These are phyloP conservation scores for Chlorella vulgaris DNA, from an alignment of 139 green algal genomes.

Conservation along the genomic window DNA sequence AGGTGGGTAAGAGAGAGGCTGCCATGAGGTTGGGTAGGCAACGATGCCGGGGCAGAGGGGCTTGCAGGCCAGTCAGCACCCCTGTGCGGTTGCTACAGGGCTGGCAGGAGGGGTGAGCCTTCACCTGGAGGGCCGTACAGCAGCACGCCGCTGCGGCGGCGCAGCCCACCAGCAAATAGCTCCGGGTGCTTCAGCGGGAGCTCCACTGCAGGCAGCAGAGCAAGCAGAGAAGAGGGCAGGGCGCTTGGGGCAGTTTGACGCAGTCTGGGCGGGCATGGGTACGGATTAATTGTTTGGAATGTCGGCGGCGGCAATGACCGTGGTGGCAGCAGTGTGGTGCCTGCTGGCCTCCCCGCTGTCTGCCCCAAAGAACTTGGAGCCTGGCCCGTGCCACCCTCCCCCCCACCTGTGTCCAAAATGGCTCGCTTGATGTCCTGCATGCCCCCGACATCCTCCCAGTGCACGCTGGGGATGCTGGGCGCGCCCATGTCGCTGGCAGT, in stretches of 20 bases:
- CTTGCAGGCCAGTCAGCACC: not conserved
- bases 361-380: too few species aligned
- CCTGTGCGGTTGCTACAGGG: not conserved
- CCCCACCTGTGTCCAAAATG: slow-evolving; percentile 84
- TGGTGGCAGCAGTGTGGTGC: not conserved
- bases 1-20: not conserved
- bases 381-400: too few species aligned
- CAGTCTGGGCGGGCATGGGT: too few species aligned
- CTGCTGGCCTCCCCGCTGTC: too few species aligned
- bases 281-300: not conserved
- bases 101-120: not conserved
- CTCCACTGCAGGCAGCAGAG: slow-evolving; percentile 65
- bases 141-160: slow-evolving; percentile 86
- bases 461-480: slow-evolving; percentile 72
- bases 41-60: not conserved
- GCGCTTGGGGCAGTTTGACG: too few species aligned
- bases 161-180: slow-evolving; percentile 85
- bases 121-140: slow-evolving; percentile 88
- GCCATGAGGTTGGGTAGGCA: not conserved
- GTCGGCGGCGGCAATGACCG: not conserved
- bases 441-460: slow-evolving; percentile 93
- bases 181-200: slow-evolving; percentile 85
- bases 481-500: slow-evolving; percentile 76
- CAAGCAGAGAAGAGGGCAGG: not conserved
- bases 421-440: slow-evolving; percentile 83